Evolutionary conservation across 208 protist genomes (phyloP).

Genomic region (Phytomonas sp.): DNA sequence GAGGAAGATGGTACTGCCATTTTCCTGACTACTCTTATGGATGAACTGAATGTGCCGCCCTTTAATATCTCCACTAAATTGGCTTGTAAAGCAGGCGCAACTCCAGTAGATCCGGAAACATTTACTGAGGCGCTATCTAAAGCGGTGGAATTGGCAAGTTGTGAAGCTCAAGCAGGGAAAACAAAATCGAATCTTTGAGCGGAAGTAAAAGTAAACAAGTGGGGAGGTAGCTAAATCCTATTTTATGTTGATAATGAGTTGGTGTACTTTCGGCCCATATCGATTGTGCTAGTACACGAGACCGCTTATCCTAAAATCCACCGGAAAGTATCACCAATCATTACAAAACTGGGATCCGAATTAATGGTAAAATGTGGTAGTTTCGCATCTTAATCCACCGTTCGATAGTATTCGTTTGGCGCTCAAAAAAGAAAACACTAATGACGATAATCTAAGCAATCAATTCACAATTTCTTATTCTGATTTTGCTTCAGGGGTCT

Average conservation of each 20-base stretch:
- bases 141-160: not conserved
- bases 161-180: not conserved
- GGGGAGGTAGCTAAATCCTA: not conserved
- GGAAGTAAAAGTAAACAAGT: not conserved
- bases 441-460: not conserved
- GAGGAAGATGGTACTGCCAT: constrained; percentile 66
- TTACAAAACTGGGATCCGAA: not conserved
- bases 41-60: constrained; percentile 14
- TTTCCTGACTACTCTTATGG: constrained; percentile 47
- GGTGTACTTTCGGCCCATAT: not conserved
- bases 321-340: not conserved
- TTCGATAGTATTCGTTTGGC: not conserved
- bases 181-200: not conserved
- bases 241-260: not conserved
- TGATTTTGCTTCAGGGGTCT: not conserved
- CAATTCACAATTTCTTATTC: not conserved
- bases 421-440: not conserved
- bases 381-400: not conserved
- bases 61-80: not conserved
- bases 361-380: not conserved
- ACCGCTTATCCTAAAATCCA: not conserved
- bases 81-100: not conserved
- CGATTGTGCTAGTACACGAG: not conserved
- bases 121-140: not conserved
- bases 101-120: not conserved